A percentile compares a stretch with the other conserved stretches of the same genome.
phyloP scores from a whole-genome alignment of 1,139 yeast genomes.

The Pichia sp. region DNA sequence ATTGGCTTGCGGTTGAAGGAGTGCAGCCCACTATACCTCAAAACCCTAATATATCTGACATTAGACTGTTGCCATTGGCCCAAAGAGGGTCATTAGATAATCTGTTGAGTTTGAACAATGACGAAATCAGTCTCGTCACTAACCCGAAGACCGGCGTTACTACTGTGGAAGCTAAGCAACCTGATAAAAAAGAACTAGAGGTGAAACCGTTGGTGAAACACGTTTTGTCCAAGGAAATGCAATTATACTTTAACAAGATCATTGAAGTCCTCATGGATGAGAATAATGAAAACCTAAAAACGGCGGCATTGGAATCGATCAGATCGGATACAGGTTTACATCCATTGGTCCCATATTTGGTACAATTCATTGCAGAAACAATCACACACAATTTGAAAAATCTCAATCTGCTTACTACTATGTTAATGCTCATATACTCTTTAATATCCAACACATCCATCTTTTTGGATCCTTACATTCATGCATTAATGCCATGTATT shows the following conservation, averaged over 20 bases:
- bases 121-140: conserved; percentile 23
- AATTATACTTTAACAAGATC: conserved; percentile 86
- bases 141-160: conserved; percentile 24
- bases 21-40: conserved; percentile 98
- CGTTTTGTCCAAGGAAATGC: conserved; percentile 88
- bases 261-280: conserved; percentile 68
- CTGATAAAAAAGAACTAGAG: conserved; percentile 55
- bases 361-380: conserved; percentile 94
- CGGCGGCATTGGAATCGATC: conserved; percentile 78
- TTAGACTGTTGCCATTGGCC: conserved; percentile 57
- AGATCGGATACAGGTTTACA: conserved; percentile 94
- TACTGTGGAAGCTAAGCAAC: conserved; percentile 21
- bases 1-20: conserved; percentile 98
- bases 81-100: conserved; percentile 66
- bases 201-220: conserved; percentile 95
- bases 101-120: conserved; percentile 28
- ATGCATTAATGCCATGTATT: conserved; percentile 93
- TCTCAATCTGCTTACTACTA: conserved; percentile 67
- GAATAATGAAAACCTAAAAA: conserved; percentile 52
- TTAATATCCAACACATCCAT: conserved; percentile 78
- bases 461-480: conserved; percentile 92
- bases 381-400: conserved; percentile 82
- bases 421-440: conserved; percentile 86
- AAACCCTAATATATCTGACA: conserved; percentile 80
- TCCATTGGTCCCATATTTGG: conserved; percentile 92